These are phyloP conservation scores for Salvia splendens DNA, from an alignment of 257 asterid species.

Conservation along the genomic window DNA sequence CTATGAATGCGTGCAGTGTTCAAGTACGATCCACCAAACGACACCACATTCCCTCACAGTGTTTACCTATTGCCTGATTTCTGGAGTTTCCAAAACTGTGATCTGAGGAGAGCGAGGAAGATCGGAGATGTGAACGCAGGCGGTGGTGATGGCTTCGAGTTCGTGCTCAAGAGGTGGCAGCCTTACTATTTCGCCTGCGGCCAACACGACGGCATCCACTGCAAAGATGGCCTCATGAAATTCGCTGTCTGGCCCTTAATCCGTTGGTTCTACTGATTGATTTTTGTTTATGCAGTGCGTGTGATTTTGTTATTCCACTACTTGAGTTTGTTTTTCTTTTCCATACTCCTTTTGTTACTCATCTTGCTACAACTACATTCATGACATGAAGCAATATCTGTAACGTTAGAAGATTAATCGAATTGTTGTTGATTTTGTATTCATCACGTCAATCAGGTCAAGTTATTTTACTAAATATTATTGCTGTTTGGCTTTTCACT, in stretches of 20 bases:
- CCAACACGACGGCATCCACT: slow-evolving; percentile 56
- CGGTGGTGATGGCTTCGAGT: slow-evolving; percentile 60
- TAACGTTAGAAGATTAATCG: too few species aligned
- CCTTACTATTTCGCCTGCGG: slow-evolving; percentile 76
- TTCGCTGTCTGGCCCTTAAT: slow-evolving; percentile 63
- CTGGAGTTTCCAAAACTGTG: slow-evolving; percentile 64
- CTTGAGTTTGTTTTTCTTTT: too few species aligned
- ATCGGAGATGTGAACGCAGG: slow-evolving; percentile 55
- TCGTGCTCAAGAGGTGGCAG: slow-evolving; percentile 55
- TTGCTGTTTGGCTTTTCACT: too few species aligned
- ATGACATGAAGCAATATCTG: slow-evolving; percentile 18
- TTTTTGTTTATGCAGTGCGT: not conserved
- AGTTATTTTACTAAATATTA: too few species aligned
- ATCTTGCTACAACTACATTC: not conserved
- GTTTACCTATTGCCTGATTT: slow-evolving; percentile 57
- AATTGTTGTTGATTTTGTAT: too few species aligned
- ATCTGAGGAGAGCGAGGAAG: slow-evolving; percentile 53
- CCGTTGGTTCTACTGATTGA: slow-evolving; percentile 38
- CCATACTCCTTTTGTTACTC: not conserved
- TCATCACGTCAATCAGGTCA: too few species aligned
- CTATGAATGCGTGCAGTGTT: slow-evolving; percentile 47
- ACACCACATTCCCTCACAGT: slow-evolving; percentile 61
- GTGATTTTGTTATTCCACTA: not conserved
- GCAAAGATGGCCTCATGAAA: slow-evolving; percentile 74
- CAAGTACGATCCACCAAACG: slow-evolving; percentile 72